A percentile compares a stretch with the other conserved stretches of the same genome.
phyloP scores from a whole-genome alignment of 768 basidiomycete genomes.

The Cantharellus cinnabarinus region DNA sequence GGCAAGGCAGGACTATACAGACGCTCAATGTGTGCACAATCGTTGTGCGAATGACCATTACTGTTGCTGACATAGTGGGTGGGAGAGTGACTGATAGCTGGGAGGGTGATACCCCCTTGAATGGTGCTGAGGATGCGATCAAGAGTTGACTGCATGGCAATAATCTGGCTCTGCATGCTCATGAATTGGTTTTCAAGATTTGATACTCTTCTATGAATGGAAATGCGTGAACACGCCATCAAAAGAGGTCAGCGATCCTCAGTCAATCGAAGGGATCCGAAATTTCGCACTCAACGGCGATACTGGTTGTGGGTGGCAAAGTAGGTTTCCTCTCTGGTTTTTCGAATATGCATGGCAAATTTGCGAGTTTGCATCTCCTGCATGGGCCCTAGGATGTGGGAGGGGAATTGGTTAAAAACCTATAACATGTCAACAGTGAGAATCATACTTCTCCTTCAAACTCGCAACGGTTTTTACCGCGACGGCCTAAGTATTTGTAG shows the following conservation, averaged over 20 bases:
- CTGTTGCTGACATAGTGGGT: slow-evolving; percentile 8
- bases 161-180: slow-evolving; percentile 87
- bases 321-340: slow-evolving; percentile 77
- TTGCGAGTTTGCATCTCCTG: slow-evolving; percentile 70
- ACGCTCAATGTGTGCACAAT: too few relatives aligned
- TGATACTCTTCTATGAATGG: slow-evolving; percentile 40
- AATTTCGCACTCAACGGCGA: slow-evolving; percentile 37
- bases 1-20: not conserved
- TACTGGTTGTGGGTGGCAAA: slow-evolving; percentile 24
- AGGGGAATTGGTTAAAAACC: not conserved
- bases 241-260: not conserved
- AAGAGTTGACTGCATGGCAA: slow-evolving; percentile 77
- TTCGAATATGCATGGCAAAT: slow-evolving; percentile 67
- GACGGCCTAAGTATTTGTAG: slow-evolving; percentile 26
- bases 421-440: slow-evolving; percentile 13
- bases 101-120: slow-evolving; percentile 21
- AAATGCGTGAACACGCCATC: not conserved
- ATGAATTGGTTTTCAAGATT: slow-evolving; percentile 74
- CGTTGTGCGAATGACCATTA: too few relatives aligned
- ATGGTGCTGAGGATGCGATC: slow-evolving; percentile 62
- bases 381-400: slow-evolving; percentile 48
- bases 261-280: not conserved
- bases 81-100: not conserved
- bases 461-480: slow-evolving; percentile 85
- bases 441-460: slow-evolving; percentile 40